phyloP scores from a whole-genome alignment of 768 basidiomycete genomes.

The Tulasnella sp. region DNA sequence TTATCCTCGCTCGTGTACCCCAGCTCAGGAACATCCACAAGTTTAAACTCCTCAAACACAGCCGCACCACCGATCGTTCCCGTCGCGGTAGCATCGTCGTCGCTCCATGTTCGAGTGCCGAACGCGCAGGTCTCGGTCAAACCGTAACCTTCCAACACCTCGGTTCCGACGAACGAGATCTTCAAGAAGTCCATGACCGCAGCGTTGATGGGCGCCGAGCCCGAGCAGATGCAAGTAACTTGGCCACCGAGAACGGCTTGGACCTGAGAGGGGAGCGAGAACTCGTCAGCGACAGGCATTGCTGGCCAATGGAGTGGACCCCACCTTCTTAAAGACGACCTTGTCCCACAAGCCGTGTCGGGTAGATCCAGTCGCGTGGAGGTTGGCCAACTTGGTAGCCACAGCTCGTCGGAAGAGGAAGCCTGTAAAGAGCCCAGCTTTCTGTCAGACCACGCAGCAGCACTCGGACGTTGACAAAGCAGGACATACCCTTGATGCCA shows the following conservation, averaged over 20 bases:
- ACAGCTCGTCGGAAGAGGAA: constrained; percentile 76
- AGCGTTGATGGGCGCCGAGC: constrained; percentile 87
- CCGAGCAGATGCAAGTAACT: constrained; percentile 65
- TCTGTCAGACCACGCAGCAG: not conserved
- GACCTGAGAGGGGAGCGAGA: constrained; percentile 52
- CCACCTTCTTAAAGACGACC: constrained; percentile 89
- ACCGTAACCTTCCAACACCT: constrained; percentile 41
- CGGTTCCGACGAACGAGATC: constrained; percentile 67
- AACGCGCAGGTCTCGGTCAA: constrained; percentile 28
- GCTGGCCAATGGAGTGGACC: not conserved
- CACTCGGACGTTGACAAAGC: not conserved
- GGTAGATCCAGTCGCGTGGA: constrained; percentile 68
- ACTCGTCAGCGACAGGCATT: constrained; percentile 36
- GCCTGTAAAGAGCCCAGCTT: not conserved
- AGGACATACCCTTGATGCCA: constrained; percentile 66
- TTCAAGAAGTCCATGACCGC: constrained; percentile 91
- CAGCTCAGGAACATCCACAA: constrained; percentile 89
- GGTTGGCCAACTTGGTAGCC: constrained; percentile 68
- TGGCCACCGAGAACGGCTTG: constrained; percentile 83
- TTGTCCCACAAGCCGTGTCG: constrained; percentile 87
- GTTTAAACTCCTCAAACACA: constrained; percentile 77
- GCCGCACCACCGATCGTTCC: constrained; percentile 86
- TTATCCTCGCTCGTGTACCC: constrained; percentile 84
- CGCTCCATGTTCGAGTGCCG: not conserved
- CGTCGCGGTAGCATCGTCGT: constrained; percentile 59